Conservation (phyloP, 169 alveolate genomes). For the Babesia divergens region DNA sequence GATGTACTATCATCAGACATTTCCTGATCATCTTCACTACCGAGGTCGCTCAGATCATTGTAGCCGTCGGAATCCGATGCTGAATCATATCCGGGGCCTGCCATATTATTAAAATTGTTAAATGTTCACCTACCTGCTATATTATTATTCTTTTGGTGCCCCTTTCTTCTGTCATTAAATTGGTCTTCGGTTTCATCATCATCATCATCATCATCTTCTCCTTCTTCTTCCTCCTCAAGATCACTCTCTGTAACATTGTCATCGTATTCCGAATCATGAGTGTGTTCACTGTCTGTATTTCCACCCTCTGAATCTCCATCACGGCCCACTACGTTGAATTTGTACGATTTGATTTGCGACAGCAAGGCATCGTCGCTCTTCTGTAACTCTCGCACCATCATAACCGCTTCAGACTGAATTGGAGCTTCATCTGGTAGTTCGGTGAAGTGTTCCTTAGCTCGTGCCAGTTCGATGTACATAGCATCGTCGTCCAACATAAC, state of each 20-base stretch:
- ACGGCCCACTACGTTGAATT: background rate
- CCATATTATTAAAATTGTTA: background rate
- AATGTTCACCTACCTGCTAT: background rate
- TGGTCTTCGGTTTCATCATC: conserved; percentile 43
- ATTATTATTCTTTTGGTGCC: too few species aligned
- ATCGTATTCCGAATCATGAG: conserved; percentile 13
- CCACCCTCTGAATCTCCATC: conserved; percentile 48
- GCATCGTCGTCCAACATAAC: conserved; percentile 92
- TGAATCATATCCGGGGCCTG: background rate
- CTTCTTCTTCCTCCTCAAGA: conserved; percentile 48
- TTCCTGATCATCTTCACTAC: conserved; percentile 76
- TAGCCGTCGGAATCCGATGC: background rate
- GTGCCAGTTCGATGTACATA: conserved; percentile 96
- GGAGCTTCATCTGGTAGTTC: conserved; percentile 44
- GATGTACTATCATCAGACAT: conserved; percentile 76
- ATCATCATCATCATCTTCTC: conserved; percentile 47
- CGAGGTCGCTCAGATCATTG: conserved; percentile 42
- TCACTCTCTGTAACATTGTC: conserved; percentile 57
- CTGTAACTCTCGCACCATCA: conserved; percentile 87
- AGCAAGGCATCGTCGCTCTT: conserved; percentile 38
- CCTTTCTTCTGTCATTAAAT: conserved; percentile 12
- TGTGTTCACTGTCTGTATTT: conserved; percentile 6
- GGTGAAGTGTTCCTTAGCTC: conserved; percentile 90
- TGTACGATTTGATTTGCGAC: conserved; percentile 5
- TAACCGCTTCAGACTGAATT: conserved; percentile 76